phyloP scores from a whole-genome alignment of 2,329 filamentous ascomycete genomes.

The Sarocladium kiliense region DNA sequence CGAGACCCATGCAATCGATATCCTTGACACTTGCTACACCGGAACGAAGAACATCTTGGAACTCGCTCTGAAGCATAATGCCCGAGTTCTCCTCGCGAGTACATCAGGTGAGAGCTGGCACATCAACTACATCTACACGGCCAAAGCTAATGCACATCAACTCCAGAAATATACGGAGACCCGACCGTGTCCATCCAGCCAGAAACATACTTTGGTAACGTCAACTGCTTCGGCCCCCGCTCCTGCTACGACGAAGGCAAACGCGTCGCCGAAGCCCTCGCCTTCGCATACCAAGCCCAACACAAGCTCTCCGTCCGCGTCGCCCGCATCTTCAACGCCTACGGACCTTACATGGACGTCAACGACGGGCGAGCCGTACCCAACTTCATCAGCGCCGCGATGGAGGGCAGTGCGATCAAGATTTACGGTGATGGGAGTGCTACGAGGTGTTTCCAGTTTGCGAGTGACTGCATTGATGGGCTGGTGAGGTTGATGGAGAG shows the following conservation, averaged over 20 bases:
- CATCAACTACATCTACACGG: background rate
- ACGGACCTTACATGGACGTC: slow-evolving; percentile 12
- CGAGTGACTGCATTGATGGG: slow-evolving; percentile 11
- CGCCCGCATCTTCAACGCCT: slow-evolving; percentile 14
- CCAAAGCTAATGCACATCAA: background rate
- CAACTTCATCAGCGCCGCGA: slow-evolving; percentile 13
- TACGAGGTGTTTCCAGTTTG: slow-evolving; percentile 13
- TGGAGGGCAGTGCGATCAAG: slow-evolving; percentile 10
- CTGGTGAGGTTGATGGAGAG: slow-evolving; percentile 11
- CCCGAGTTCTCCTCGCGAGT: slow-evolving; percentile 12
- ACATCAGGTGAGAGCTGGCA: slow-evolving; percentile 11
- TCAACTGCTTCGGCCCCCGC: slow-evolving; percentile 33
- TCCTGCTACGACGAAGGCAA: slow-evolving; percentile 39
- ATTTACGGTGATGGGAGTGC: slow-evolving; percentile 12
- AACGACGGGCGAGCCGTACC: slow-evolving; percentile 13
- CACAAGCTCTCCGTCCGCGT: slow-evolving; percentile 18
- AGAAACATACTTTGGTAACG: slow-evolving; percentile 32
- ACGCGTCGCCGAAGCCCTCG: slow-evolving; percentile 30
- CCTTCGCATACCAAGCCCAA: slow-evolving; percentile 20
- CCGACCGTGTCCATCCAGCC: slow-evolving; percentile 8
- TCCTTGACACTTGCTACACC: slow-evolving; percentile 13
- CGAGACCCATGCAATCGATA: slow-evolving; percentile 11
- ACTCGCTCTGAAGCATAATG: slow-evolving; percentile 9
- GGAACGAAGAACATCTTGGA: slow-evolving; percentile 13
- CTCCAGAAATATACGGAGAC: slow-evolving; percentile 12